Percentiles rank a stretch among this genome's conserved stretches.
These are phyloP conservation scores for Zygnema cylindricum DNA, from an alignment of 139 green algal genomes.

Conservation along the genomic window DNA sequence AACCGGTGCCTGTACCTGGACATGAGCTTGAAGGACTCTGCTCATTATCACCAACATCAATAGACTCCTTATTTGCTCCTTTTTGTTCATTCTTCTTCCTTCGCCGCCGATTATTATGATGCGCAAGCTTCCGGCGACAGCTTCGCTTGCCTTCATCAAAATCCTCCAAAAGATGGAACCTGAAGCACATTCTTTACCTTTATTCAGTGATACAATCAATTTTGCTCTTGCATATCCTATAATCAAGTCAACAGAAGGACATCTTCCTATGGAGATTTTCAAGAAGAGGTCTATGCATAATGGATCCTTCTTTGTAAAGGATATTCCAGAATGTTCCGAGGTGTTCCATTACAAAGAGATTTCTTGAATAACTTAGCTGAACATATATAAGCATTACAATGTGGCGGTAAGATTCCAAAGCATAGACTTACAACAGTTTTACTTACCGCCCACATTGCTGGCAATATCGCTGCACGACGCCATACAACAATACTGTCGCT, in stretches of 20 bases:
- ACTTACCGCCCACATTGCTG: constrained; percentile 58
- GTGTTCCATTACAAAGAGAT: too few relatives aligned
- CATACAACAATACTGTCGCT: constrained; percentile 31
- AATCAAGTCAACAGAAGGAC: too few relatives aligned
- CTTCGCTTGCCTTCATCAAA: constrained; percentile 87
- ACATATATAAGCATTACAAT: too few relatives aligned
- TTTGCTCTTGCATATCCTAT: too few relatives aligned
- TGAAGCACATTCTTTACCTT: constrained; percentile 50
- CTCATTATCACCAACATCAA: neutral
- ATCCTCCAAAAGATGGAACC: constrained; percentile 83
- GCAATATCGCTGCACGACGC: constrained; percentile 45
- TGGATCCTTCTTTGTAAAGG: too few relatives aligned
- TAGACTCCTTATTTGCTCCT: neutral
- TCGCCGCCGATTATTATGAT: constrained; percentile 76
- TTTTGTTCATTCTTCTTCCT: constrained; percentile 37
- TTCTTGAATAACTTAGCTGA: too few relatives aligned
- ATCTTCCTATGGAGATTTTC: too few relatives aligned
- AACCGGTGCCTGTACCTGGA: too few relatives aligned
- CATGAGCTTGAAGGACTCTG: neutral
- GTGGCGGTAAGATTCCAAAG: too few relatives aligned
- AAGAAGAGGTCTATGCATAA: too few relatives aligned
- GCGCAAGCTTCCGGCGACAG: constrained; percentile 79
- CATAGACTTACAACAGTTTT: neutral
- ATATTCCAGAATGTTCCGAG: too few relatives aligned
- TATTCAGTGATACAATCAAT: too few relatives aligned